Conservation (phyloP, 2,329 filamentous ascomycete species). For the Fusarium sp. region DNA sequence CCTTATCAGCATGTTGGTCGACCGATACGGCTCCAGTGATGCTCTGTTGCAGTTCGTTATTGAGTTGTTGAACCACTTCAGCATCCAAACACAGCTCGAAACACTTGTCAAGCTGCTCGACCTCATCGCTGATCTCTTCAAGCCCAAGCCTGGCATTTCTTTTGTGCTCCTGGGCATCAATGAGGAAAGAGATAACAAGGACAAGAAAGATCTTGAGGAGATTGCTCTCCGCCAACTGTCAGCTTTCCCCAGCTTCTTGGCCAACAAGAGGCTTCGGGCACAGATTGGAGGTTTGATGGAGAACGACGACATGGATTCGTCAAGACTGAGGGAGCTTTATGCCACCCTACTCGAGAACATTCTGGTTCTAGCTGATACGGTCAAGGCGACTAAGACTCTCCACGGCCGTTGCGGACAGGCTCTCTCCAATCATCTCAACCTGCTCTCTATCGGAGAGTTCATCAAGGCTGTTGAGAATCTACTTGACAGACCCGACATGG, state of each 20-base stretch:
- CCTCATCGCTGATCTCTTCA: constrained; percentile 81
- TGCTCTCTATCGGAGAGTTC: constrained; percentile 90
- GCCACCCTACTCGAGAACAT: constrained; percentile 77
- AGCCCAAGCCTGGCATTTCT: constrained; percentile 81
- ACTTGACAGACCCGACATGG: constrained; percentile 81
- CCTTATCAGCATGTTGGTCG: constrained; percentile 89
- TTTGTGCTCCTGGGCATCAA: constrained; percentile 76
- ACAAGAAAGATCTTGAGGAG: constrained; percentile 66
- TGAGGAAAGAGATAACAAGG: constrained; percentile 63
- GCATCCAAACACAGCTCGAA: constrained; percentile 81
- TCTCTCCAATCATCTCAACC: constrained; percentile 83
- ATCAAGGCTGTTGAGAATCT: constrained; percentile 89
- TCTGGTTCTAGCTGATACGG: constrained; percentile 75
- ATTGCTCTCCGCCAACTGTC: constrained; percentile 69
- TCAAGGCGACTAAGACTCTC: constrained; percentile 70
- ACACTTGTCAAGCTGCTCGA: constrained; percentile 84
- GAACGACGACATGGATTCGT: constrained; percentile 75
- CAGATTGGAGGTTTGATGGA: constrained; percentile 72
- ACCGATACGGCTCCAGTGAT: constrained; percentile 86
- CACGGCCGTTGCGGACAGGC: constrained; percentile 76
- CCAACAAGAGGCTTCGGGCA: constrained; percentile 69
- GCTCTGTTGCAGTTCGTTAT: constrained; percentile 81
- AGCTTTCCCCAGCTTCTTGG: constrained; percentile 71
- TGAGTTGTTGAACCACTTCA: constrained; percentile 81
- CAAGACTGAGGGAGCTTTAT: constrained; percentile 78